These are phyloP conservation scores for Canavalia gladiata DNA, from an alignment of 306 rosid species.

Conservation along the genomic window DNA sequence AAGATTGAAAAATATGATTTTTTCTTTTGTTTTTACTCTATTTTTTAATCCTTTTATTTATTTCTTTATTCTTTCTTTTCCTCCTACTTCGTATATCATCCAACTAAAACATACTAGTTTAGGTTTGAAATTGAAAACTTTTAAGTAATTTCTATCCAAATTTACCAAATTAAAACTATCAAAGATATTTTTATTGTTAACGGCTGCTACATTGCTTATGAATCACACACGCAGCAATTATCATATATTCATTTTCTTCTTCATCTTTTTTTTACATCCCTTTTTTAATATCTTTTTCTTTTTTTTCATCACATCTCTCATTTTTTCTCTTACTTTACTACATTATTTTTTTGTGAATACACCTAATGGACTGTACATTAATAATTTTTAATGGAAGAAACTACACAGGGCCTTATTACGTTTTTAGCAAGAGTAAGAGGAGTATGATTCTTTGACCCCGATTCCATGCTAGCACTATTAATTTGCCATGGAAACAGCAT, in stretches of 20 bases:
- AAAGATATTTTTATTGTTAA: background rate
- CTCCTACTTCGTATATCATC: too few species aligned
- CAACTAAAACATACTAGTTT: background rate
- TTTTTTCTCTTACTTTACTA: too few species aligned
- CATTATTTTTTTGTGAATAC: too few species aligned
- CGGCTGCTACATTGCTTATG: background rate
- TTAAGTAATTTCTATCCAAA: background rate
- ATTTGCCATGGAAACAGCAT: constrained; percentile 1
- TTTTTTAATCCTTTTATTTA: too few species aligned
- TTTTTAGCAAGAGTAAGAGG: background rate
- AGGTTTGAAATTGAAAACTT: background rate
- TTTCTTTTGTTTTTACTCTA: too few species aligned
- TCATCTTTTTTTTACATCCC: too few species aligned
- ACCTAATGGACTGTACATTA: too few species aligned
- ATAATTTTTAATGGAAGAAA: background rate
- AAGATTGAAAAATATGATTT: background rate
- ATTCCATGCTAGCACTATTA: constrained; percentile 17
- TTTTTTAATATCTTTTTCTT: too few species aligned
- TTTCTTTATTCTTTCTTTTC: too few species aligned
- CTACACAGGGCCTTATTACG: background rate
- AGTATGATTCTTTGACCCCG: constrained; percentile 14
- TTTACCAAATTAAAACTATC: background rate
- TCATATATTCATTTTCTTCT: too few species aligned
- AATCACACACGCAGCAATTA: too few species aligned
- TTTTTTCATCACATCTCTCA: too few species aligned